Base-by-base conservation (phyloP, 106 monocot species). In the Acorus calamus region DNA sequence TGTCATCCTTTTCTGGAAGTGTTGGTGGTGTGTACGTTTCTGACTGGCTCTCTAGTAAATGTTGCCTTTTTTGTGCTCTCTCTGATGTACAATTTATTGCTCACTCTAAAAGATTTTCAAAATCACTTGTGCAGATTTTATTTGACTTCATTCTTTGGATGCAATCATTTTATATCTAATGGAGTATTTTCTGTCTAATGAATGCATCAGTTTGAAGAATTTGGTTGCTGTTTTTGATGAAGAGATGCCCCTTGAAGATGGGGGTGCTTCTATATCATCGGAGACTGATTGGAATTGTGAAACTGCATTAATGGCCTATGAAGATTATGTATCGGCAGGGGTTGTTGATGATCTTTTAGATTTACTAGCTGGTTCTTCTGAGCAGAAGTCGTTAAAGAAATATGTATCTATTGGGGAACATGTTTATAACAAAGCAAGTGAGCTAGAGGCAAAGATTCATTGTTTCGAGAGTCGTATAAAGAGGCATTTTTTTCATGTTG, bases 401-500 rank as follows among this genome's bases (percentile, higher is more conserved):
- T 91, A 79, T 75, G 63, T 85, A 63, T 62, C 59, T 42, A 42
- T 68, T 55, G 96, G 85, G 3, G 85, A 85, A 14, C 50, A 64
- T 49, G 69, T 91, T 9, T 88, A 88, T 66, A 45, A 61, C 0
- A 79, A 59, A 62, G 91, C 96, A 64, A 77, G 62, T 46, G 54
- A 85, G 60, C 60, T 85, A 41, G 77, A 85, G 55, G 61, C 68
- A 69, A 75, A 75, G 7, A 98, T 98, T 9, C 76, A 59, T 68
- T 69, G 5, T 49, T 98, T 75, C 66, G 96, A 98, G 67, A 54
- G 57, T 59, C 65, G 55, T 68, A 91, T 98, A 74, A 73, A 46
- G n/a, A 76, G 88, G 49, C 78, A 69, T 54, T 73, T 81, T 74
- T 98, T 91, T 46, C 85, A 91, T 79, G 72, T 85, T 60, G 81